A percentile compares a stretch with the other conserved stretches of the same genome.
phyloP scores from a whole-genome alignment of 2,329 filamentous ascomycete species.

The Rachicladosporium sp. region DNA sequence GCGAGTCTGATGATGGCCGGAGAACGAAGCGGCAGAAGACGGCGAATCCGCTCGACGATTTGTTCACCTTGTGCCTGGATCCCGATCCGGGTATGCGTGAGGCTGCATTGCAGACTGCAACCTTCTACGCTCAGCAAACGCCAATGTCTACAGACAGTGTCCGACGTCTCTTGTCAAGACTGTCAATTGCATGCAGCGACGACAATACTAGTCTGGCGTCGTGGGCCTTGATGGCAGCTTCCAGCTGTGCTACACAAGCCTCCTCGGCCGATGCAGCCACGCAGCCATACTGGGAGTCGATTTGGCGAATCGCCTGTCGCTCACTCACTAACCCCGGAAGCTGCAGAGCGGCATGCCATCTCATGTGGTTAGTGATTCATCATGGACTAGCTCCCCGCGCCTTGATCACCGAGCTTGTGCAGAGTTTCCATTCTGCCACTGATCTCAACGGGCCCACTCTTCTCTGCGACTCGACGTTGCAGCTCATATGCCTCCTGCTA shows the following conservation, averaged over 20 bases:
- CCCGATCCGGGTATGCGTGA: constrained; percentile 21
- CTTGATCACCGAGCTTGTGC: constrained; percentile 55
- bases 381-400: constrained; percentile 55
- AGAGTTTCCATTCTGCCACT: constrained; percentile 60
- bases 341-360: constrained; percentile 64
- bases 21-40: constrained; percentile 24
- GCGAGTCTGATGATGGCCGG: constrained; percentile 6
- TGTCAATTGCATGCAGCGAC: constrained; percentile 34
- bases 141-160: constrained; percentile 14
- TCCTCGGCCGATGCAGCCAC: constrained; percentile 31
- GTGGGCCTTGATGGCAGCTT: constrained; percentile 76
- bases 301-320: constrained; percentile 64
- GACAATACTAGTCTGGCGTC: constrained; percentile 55
- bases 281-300: constrained; percentile 50
- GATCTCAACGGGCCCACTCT: constrained; percentile 70
- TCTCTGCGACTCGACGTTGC: constrained; percentile 67
- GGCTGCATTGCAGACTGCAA: constrained; percentile 43
- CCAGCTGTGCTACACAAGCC: constrained; percentile 43
- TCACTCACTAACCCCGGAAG: constrained; percentile 57
- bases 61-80: constrained; percentile 24
- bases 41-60: constrained; percentile 26
- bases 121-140: constrained; percentile 33
- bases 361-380: constrained; percentile 57
- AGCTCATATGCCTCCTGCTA: constrained; percentile 59
- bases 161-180: constrained; percentile 5